phyloP scores from a whole-genome alignment of 1,284 basidiomycete genomes.

The Cutaneotrichosporon mucoides region DNA sequence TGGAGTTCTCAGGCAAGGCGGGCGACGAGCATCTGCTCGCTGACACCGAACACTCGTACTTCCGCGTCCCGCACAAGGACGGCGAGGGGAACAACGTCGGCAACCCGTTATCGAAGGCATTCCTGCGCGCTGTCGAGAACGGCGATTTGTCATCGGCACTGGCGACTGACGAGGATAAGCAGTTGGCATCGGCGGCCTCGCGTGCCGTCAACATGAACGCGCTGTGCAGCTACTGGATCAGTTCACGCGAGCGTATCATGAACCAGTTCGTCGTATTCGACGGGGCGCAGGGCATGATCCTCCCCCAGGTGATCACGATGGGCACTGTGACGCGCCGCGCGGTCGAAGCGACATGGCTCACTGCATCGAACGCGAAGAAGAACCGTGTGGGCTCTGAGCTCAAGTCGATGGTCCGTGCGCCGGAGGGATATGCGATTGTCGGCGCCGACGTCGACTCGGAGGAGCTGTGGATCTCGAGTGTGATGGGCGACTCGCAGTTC shows the following conservation, averaged over 20 bases:
- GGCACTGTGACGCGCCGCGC: conserved; percentile 96
- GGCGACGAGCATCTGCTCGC: conserved; percentile 23
- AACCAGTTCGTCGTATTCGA: conserved; percentile 95
- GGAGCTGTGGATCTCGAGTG: conserved; percentile 98
- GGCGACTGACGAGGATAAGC: conserved; percentile 37
- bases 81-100: conserved; percentile 93
- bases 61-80: conserved; percentile 93
- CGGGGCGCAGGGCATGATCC: conserved; percentile 72
- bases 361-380: conserved; percentile 95
- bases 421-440: conserved; percentile 88
- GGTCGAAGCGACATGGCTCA: conserved; percentile 97
- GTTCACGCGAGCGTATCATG: conserved; percentile 82
- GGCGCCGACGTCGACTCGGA: conserved; percentile 99
- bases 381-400: conserved; percentile 96
- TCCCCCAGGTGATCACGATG: conserved; percentile 97
- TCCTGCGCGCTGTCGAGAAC: conserved; percentile 81
- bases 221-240: conserved; percentile 97
- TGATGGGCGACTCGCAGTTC: conserved; percentile 98
- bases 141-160: conserved; percentile 63
- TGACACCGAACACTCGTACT: conserved; percentile 55
- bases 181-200: conserved; percentile 66
- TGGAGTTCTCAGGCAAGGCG: conserved; percentile 16
- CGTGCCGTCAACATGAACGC: conserved; percentile 89
- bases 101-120: conserved; percentile 82
- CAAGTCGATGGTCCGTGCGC: conserved; percentile 94